Percentiles rank a stretch among this genome's conserved stretches.
Conservation (phyloP, 345 rosid species). For the Balakata baccata region DNA sequence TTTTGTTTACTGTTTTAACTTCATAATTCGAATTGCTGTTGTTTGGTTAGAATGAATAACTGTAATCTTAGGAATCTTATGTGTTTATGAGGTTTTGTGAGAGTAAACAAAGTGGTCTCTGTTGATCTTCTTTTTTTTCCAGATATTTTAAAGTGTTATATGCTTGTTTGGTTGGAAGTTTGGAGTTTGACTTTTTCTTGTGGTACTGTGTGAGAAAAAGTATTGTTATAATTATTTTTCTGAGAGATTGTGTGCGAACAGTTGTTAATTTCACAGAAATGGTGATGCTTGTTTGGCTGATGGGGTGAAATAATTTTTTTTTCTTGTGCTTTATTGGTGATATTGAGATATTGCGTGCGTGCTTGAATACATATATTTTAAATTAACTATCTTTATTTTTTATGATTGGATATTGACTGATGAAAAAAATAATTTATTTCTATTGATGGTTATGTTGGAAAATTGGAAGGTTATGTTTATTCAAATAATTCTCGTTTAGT, state of each 20-base stretch:
- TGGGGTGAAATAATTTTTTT: not conserved
- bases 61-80: not conserved
- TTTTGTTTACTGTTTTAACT: not conserved
- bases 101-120: not conserved
- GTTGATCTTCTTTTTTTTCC: not conserved
- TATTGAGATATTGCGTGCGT: no score
- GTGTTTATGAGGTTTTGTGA: not conserved
- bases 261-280: not conserved
- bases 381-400: not conserved
- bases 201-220: no score
- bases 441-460: slow-evolving; percentile 3
- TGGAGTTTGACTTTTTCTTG: not conserved
- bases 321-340: no score
- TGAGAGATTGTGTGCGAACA: not conserved
- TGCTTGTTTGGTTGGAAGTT: not conserved
- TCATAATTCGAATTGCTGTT: slow-evolving; percentile 7
- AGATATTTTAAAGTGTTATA: not conserved
- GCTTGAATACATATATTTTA: not conserved
- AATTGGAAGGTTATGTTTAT: not conserved
- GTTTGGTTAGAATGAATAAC: not conserved
- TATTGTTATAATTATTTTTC: no score
- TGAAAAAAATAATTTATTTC: not conserved
- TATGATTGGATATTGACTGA: not conserved
- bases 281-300: not conserved
- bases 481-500: not conserved